Base-by-base conservation (phyloP, 208 protist species). In the Trypanosoma cruzi region DNA sequence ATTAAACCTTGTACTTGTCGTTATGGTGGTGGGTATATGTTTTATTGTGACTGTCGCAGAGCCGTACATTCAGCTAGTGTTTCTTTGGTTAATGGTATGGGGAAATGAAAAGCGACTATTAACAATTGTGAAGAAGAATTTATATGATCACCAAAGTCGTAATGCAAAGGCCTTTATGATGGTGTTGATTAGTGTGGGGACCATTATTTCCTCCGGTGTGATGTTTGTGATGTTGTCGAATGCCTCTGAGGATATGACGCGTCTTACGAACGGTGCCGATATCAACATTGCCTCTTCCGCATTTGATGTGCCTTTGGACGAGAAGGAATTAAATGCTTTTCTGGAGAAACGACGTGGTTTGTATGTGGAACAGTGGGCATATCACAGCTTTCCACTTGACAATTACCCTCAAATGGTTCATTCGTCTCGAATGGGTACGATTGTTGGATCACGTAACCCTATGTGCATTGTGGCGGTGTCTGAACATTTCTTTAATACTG, bases 101-200 rank as follows among this genome's bases (percentile, higher is more conserved):
- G 89, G 95, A 34, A 34, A 24, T 22, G 94, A 97, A 26, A 75
- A 69, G 18, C 68, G 69, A 26, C 71, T 98, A 13, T 55, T 76
- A 44, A 85, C 68, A 20, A 82, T 99, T 50, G 90, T 99, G 6
- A 50, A 58, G 40, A 98, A 98, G 69, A 98, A 98, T 64, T 62
- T 99, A 18, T 58, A 81, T 4, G 88, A 85, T 48, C 97, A 99
- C 63, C 79, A 82, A 13, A 61, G 75, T 36, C 68, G 94, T 37
- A 98, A 98, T 68, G 68, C 79, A 49, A 98, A 98, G 73, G 98
- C 97, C 24, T 97, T 92, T 28, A 80, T 99, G 50, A 99, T 99
- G 95, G 95, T 99, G 58, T 90, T 98, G 5, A 82, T 97, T 3
- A 88, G 74, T 40, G 67, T 98, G 1, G 84, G 89, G n/a, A 93